Percentiles rank a stretch among this genome's conserved stretches.
Conservation (phyloP, 495 filamentous ascomycete species). For the Penicillium taxi region DNA sequence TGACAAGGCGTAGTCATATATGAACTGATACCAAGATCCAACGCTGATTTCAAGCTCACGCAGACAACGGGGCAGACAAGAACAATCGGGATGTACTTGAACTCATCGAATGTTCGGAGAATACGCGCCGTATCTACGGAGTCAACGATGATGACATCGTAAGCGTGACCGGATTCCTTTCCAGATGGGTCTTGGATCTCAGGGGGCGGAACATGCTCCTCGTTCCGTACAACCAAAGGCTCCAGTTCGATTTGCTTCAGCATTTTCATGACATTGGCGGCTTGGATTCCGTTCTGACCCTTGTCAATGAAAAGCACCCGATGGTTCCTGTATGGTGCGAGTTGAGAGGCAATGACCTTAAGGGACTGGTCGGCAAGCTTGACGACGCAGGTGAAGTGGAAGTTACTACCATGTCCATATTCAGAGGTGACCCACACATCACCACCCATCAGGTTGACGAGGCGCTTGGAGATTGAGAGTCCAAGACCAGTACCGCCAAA, state of each 20-base stretch:
- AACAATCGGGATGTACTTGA: slow-evolving; percentile 97
- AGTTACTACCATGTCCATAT: slow-evolving; percentile 88
- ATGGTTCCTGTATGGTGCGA: slow-evolving; percentile 79
- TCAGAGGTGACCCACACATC: slow-evolving; percentile 94
- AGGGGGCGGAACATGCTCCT: slow-evolving; percentile 49
- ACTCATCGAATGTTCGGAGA: slow-evolving; percentile 79
- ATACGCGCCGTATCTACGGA: slow-evolving; percentile 82
- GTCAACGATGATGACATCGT: slow-evolving; percentile 97
- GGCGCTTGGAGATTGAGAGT: slow-evolving; percentile 88
- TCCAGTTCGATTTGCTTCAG: slow-evolving; percentile 69
- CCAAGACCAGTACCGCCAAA: slow-evolving; percentile 96
- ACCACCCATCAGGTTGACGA: slow-evolving; percentile 96
- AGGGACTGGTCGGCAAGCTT: slow-evolving; percentile 79
- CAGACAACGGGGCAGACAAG: slow-evolving; percentile 85
- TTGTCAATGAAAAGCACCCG: slow-evolving; percentile 96
- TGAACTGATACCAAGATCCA: slow-evolving; percentile 93
- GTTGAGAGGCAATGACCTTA: slow-evolving; percentile 69
- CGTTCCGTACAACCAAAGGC: slow-evolving; percentile 70
- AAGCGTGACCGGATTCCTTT: slow-evolving; percentile 56
- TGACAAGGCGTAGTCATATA: slow-evolving; percentile 99
- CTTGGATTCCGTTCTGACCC: slow-evolving; percentile 65
- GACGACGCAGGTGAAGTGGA: slow-evolving; percentile 95
- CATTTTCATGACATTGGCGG: slow-evolving; percentile 70
- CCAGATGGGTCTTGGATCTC: slow-evolving; percentile 51
- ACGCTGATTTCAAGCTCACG: slow-evolving; percentile 86